Percentiles rank a stretch among this genome's conserved stretches.
Conservation (phyloP, 257 asterid species). For the Petunia secreta region DNA sequence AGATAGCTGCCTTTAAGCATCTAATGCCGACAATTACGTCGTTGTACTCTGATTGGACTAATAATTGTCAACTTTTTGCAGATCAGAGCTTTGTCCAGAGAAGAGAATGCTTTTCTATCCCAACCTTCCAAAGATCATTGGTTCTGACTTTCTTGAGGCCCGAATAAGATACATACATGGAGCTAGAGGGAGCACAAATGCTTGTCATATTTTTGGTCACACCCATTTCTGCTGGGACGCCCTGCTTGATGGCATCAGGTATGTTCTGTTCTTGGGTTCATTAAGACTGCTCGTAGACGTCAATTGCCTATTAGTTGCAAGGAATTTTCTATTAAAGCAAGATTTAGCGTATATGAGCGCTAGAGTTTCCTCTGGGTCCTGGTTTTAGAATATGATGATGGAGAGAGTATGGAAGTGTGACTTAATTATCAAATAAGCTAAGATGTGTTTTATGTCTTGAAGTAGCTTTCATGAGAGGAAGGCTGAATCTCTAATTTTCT, state of each 20-base stretch:
- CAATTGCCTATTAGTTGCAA: not conserved
- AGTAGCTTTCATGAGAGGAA: not conserved
- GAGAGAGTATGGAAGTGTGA: not conserved
- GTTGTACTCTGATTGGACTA: not conserved
- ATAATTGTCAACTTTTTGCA: slow-evolving; percentile 38
- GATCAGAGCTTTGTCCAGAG: slow-evolving; percentile 92
- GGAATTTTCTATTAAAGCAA: not conserved
- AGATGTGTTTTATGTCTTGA: not conserved
- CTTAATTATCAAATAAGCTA: not conserved
- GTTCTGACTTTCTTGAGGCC: slow-evolving; percentile 76
- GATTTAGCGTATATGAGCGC: not conserved
- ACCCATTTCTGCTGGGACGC: slow-evolving; percentile 95
- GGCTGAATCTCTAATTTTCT: not conserved
- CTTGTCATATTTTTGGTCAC: slow-evolving; percentile 91
- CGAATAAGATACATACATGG: slow-evolving; percentile 75
- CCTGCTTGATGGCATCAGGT: slow-evolving; percentile 79
- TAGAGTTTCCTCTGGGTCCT: not conserved
- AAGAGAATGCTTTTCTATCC: slow-evolving; percentile 97
- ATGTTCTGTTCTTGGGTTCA: slow-evolving; percentile 26
- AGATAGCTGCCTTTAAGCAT: not conserved
- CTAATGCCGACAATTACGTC: not conserved
- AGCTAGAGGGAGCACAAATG: slow-evolving; percentile 46
- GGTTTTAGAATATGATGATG: not conserved
- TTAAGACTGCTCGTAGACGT: not conserved
- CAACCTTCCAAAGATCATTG: slow-evolving; percentile 80